phyloP scores from a whole-genome alignment of 164 flowering plant genomes.

The Litsea cubeba region DNA sequence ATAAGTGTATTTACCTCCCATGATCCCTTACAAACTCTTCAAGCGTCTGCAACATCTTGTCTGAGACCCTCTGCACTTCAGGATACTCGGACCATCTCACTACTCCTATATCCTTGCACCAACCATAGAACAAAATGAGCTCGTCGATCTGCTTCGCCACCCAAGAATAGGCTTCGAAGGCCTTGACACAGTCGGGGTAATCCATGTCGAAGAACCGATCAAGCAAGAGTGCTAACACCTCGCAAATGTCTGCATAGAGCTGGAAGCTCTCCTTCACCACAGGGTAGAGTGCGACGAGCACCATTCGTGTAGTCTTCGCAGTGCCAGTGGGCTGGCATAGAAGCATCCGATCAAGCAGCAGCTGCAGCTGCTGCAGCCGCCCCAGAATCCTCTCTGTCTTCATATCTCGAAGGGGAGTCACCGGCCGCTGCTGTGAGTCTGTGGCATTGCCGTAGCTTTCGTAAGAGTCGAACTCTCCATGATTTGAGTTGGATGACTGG shows the following conservation, averaged over 20 bases:
- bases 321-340: slow-evolving; percentile 46
- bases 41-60: not conserved
- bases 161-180: slow-evolving; percentile 46
- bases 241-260: slow-evolving; percentile 55
- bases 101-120: slow-evolving; percentile 67
- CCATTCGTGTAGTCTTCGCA: slow-evolving; percentile 49
- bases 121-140: slow-evolving; percentile 55
- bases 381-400: slow-evolving; percentile 47
- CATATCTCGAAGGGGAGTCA: slow-evolving; percentile 50
- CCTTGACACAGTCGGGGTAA: slow-evolving; percentile 46
- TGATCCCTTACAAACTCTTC: not conserved
- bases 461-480: not conserved
- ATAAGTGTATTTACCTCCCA: not conserved
- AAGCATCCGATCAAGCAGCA: slow-evolving; percentile 56
- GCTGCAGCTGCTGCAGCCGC: slow-evolving; percentile 36
- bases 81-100: slow-evolving; percentile 63
- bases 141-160: slow-evolving; percentile 70
- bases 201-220: slow-evolving; percentile 64
- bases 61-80: slow-evolving; percentile 33
- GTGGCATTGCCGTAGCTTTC: not conserved
- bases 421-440: not conserved
- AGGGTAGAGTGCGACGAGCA: slow-evolving; percentile 48
- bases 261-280: slow-evolving; percentile 69
- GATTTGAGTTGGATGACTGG: not conserved
- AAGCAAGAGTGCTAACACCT: slow-evolving; percentile 39